Conservation (phyloP, 345 rosid species). For the Hibiscus trionum region DNA sequence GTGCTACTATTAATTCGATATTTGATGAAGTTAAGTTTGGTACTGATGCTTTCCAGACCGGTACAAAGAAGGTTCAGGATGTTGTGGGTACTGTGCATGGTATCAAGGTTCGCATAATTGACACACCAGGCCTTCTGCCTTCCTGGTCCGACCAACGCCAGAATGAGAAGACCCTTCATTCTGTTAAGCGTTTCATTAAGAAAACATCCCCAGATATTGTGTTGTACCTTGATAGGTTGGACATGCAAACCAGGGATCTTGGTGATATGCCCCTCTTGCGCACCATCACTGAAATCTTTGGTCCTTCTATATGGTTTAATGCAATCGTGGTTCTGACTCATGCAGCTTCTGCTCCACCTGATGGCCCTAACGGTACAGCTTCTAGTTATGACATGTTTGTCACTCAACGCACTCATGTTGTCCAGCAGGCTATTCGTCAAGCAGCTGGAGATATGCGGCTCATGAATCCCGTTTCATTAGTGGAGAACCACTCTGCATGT, state of each 20-base stretch:
- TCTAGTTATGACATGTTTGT: conserved; percentile 98
- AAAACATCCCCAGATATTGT: conserved; percentile 95
- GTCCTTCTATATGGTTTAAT: conserved; percentile 96
- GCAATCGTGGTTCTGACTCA: conserved; percentile 98
- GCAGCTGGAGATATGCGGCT: conserved; percentile 99
- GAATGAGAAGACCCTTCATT: conserved; percentile 82
- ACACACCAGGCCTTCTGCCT: conserved; percentile 93
- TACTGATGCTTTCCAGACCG: conserved; percentile 86
- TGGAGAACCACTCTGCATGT: conserved; percentile 97
- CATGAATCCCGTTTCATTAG: conserved; percentile 96
- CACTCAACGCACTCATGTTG: conserved; percentile 89
- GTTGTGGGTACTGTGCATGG: conserved; percentile 95
- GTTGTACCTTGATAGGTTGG: conserved; percentile 92
- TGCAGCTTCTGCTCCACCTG: conserved; percentile 99
- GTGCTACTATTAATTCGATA: conserved; percentile 94
- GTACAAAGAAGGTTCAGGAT: conserved; percentile 93
- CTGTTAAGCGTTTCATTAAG: conserved; percentile 72
- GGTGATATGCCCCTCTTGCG: conserved; percentile 95
- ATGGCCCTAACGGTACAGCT: conserved; percentile 91
- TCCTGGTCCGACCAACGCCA: conserved; percentile 92
- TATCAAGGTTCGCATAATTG: conserved; percentile 92
- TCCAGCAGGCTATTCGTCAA: conserved; percentile 95
- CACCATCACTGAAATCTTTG: conserved; percentile 84
- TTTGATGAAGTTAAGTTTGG: conserved; percentile 82
- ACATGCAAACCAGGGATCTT: conserved; percentile 89